Percentiles rank a stretch among this genome's conserved stretches.
These are phyloP conservation scores for Bipolaris zeicola DNA, from an alignment of 2,329 filamentous ascomycete genomes.

Conservation along the genomic window DNA sequence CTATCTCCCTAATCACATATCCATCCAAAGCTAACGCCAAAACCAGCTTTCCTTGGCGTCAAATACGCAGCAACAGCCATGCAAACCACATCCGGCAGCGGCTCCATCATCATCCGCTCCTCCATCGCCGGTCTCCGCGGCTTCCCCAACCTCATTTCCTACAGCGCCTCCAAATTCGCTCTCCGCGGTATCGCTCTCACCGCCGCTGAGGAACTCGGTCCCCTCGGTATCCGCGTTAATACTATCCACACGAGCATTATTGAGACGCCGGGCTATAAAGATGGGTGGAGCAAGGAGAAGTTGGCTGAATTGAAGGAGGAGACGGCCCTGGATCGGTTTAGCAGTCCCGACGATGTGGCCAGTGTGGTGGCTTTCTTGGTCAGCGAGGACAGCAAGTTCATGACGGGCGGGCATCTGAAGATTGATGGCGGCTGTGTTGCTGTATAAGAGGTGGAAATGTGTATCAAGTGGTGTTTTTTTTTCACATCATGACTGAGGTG, in stretches of 20 bases:
- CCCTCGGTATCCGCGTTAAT: slow-evolving; percentile 49
- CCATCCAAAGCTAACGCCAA: slow-evolving; percentile 4
- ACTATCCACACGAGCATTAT: slow-evolving; percentile 50
- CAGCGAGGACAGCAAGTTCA: slow-evolving; percentile 48
- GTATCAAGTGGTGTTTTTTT: not conserved
- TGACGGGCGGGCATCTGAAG: slow-evolving; percentile 47
- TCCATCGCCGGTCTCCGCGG: slow-evolving; percentile 49
- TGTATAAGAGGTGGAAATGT: slow-evolving; percentile 21
- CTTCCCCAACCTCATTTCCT: slow-evolving; percentile 45
- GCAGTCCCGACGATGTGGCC: slow-evolving; percentile 47
- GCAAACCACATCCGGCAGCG: slow-evolving; percentile 35
- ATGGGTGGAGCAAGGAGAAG: slow-evolving; percentile 44
- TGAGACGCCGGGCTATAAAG: slow-evolving; percentile 44
- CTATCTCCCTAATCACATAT: not conserved
- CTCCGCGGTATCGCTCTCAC: slow-evolving; percentile 48
- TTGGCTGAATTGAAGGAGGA: slow-evolving; percentile 41
- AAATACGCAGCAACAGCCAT: slow-evolving; percentile 46
- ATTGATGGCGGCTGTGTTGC: slow-evolving; percentile 42
- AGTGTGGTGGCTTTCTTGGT: slow-evolving; percentile 48
- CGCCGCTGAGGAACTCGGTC: slow-evolving; percentile 48
- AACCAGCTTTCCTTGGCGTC: slow-evolving; percentile 45
- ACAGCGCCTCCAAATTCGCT: slow-evolving; percentile 48
- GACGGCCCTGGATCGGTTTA: slow-evolving; percentile 46
- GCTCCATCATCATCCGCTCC: slow-evolving; percentile 49
- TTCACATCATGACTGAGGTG: not conserved